Evolutionary conservation across 1,284 basidiomycete species (phyloP), one percentile per base, ranked within the genome.

Genomic region (Quambalaria eucalypti): DNA sequence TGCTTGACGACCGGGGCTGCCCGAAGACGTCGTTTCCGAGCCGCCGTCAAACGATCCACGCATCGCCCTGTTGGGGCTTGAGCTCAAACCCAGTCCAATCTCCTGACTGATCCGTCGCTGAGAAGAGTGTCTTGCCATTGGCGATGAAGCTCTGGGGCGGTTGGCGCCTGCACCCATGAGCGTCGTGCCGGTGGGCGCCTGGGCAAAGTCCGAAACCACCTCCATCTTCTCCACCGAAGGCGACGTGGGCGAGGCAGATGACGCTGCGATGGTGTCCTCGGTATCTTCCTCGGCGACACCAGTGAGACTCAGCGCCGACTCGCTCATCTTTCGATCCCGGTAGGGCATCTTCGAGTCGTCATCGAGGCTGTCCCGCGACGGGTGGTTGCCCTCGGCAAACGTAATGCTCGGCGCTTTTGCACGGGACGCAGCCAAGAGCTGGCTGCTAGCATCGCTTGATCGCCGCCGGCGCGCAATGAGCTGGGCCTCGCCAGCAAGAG

Each of bases 51-150:
- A 57, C 9, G 64, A 65, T 16, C 61, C 57, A 26, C 62, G 60
- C 28, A 49, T 5, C 19, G 51, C 19, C 14, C 30, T 28, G 44
- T 21, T 21, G 10, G 21, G 40, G 52, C 50, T 60, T 59, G 4
- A 48, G 29, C 14, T 21, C 21, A 5, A 12, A 6, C 68, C 68
- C 1, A 67, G 50, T 9, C 59, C 57, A n/a, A 69, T 46, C 46
- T 71, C 68, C 36, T 59, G 58, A 48, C 67, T 71, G 55, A 69
- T 66, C 23, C 68, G 62, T 25, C 65, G 62, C 51, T 65, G 68
- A 26, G 65, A 69, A 19, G 31, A 33, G 31, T 33, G 31, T n/a
- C n/a, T n/a, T n/a, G n/a, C n/a, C n/a, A n/a, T n/a, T n/a, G n/a
- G n/a, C n/a, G n/a, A n/a, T n/a, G n/a, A n/a, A n/a, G n/a, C n/a